These are phyloP conservation scores for Trichoderma breve DNA, from an alignment of 2,329 filamentous ascomycete species.

Conservation along the genomic window DNA sequence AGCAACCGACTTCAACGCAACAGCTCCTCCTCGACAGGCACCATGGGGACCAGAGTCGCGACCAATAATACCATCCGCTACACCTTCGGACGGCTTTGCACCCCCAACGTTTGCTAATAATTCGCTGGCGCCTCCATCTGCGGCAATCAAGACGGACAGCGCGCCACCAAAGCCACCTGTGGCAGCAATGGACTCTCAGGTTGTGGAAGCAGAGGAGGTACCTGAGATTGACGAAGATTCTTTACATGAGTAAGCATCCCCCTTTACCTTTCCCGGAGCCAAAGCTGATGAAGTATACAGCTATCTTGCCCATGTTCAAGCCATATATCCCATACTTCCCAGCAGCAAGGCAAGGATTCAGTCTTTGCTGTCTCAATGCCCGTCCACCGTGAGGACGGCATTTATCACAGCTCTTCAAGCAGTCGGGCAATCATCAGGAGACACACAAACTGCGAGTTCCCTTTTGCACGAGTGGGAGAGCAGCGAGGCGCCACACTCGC, in stretches of 20 bases:
- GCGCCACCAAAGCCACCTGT: constrained; percentile 38
- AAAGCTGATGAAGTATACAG: constrained; percentile 33
- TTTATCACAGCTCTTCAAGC: constrained; percentile 64
- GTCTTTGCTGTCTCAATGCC: constrained; percentile 55
- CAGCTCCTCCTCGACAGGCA: constrained; percentile 42
- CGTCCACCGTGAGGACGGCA: constrained; percentile 57
- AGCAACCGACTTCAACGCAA: constrained; percentile 40
- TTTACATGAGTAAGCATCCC: constrained; percentile 44
- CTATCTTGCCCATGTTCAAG: constrained; percentile 64
- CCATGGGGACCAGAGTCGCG: constrained; percentile 50
- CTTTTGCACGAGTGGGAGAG: constrained; percentile 54
- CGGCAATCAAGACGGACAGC: constrained; percentile 39
- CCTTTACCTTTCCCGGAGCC: not conserved
- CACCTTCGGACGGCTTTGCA: constrained; percentile 34
- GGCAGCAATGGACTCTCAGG: constrained; percentile 36
- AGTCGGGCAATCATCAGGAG: constrained; percentile 44
- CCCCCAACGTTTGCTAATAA: constrained; percentile 37
- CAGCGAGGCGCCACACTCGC: constrained; percentile 37
- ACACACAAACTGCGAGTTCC: constrained; percentile 45
- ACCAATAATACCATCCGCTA: constrained; percentile 42
- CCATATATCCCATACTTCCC: constrained; percentile 65
- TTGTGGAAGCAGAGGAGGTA: constrained; percentile 35
- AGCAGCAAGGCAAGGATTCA: constrained; percentile 55
- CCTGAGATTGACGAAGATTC: constrained; percentile 44
- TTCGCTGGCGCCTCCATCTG: constrained; percentile 47